Evolutionary conservation across 1,284 basidiomycete genomes (phyloP).

Genomic region (Leccinum subrobustum): DNA sequence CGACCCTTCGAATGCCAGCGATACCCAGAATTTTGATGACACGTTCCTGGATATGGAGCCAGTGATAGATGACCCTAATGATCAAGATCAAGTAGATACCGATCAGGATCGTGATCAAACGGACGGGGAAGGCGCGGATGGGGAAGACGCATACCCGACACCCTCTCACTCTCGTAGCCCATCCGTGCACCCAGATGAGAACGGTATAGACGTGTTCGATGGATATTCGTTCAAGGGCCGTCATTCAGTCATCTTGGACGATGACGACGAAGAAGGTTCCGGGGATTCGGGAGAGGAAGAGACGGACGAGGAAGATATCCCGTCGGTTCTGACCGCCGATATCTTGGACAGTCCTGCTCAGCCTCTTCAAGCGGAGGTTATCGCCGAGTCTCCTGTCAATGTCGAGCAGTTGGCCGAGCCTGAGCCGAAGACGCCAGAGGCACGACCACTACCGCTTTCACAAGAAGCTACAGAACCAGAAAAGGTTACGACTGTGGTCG

Average conservation of each 20-base stretch:
- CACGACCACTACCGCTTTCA: constrained; percentile 48
- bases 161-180: constrained; percentile 73
- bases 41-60: constrained; percentile 95
- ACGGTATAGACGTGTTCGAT: constrained; percentile 71
- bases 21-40: constrained; percentile 98
- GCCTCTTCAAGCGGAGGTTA: constrained; percentile 25
- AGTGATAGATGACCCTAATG: constrained; percentile 72
- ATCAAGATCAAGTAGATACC: constrained; percentile 57
- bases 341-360: constrained; percentile 24
- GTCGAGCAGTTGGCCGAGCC: constrained; percentile 38
- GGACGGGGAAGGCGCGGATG: constrained; percentile 69
- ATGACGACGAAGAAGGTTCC: constrained; percentile 49
- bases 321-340: constrained; percentile 19
- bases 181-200: constrained; percentile 54
- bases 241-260: constrained; percentile 73
- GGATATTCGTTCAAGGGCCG: constrained; percentile 88
- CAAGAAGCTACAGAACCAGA: constrained; percentile 31
- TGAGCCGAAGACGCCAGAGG: constrained; percentile 76
- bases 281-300: constrained; percentile 43
- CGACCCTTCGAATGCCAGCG: constrained; percentile 89
- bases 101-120: constrained; percentile 61
- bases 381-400: constrained; percentile 25
- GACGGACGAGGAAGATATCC: constrained; percentile 40
- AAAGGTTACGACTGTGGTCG: constrained; percentile 12
- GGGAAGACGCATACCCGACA: constrained; percentile 66